phyloP scores from a whole-genome alignment of 371 early-diverging fungal species.

The Circinella minor region DNA sequence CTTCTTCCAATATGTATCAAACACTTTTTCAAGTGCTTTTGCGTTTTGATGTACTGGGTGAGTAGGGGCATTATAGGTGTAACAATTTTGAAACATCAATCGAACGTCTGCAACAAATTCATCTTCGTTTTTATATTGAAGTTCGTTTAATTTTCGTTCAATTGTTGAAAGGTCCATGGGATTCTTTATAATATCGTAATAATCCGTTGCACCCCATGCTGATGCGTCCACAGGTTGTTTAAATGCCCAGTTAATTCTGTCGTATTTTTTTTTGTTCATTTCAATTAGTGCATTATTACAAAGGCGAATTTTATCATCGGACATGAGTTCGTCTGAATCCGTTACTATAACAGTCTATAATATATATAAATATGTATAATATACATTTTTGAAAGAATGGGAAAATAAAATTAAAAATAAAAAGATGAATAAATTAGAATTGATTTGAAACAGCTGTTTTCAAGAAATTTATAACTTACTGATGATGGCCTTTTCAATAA shows the following conservation, averaged over 20 bases:
- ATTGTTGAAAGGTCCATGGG: slow-evolving; percentile 98
- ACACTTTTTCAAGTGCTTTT: slow-evolving; percentile 52
- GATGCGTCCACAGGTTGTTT: slow-evolving; percentile 90
- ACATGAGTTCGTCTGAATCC: slow-evolving; percentile 19
- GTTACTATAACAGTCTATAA: no score
- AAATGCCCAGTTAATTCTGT: slow-evolving; percentile 57
- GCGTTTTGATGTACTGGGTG: slow-evolving; percentile 72
- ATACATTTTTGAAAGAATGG: no score
- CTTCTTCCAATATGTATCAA: slow-evolving; percentile 77
- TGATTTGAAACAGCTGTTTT: not conserved
- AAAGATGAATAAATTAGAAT: not conserved
- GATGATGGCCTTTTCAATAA: slow-evolving; percentile 35
- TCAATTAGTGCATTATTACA: slow-evolving; percentile 59
- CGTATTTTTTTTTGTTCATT: slow-evolving; percentile 36
- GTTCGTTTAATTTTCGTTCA: slow-evolving; percentile 70
- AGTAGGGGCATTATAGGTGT: slow-evolving; percentile 85
- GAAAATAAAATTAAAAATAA: not conserved
- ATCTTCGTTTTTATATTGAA: slow-evolving; percentile 45
- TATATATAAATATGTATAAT: not conserved
- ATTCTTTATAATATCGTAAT: slow-evolving; percentile 84
- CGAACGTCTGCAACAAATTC: slow-evolving; percentile 64
- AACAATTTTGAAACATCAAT: slow-evolving; percentile 88
- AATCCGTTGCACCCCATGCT: slow-evolving; percentile 86
- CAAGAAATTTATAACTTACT: slow-evolving; percentile 12
- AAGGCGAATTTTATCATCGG: slow-evolving; percentile 68